A percentile compares a stretch with the other conserved stretches of the same genome.
Evolutionary conservation across 2,329 filamentous ascomycete species (phyloP).

Genomic region (Pseudogymnoascus sp.): DNA sequence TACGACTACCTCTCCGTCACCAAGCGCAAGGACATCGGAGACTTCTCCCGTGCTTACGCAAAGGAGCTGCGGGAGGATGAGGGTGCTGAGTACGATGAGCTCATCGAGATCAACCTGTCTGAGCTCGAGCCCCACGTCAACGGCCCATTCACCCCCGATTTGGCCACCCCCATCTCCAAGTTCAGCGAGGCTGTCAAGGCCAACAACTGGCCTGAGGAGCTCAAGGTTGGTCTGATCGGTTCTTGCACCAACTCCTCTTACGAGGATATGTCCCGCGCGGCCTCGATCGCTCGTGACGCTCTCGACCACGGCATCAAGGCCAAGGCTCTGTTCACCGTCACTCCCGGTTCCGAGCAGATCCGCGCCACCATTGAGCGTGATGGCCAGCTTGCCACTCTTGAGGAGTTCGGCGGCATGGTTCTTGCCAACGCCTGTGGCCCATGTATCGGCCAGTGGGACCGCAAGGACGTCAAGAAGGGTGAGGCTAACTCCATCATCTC

Average conservation of each 20-base stretch:
- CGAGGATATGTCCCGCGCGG: conserved; percentile 88
- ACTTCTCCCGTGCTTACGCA: conserved; percentile 78
- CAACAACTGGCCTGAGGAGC: conserved; percentile 92
- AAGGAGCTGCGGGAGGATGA: conserved; percentile 80
- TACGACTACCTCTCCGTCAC: conserved; percentile 91
- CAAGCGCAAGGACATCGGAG: conserved; percentile 82
- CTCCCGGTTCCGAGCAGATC: conserved; percentile 94
- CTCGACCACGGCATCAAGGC: conserved; percentile 88
- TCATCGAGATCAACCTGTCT: conserved; percentile 91
- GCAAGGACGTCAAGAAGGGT: conserved; percentile 88
- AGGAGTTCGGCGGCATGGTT: conserved; percentile 91
- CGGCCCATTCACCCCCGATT: conserved; percentile 95
- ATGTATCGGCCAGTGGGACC: conserved; percentile 94
- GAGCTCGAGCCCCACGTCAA: conserved; percentile 98
- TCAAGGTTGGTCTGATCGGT: conserved; percentile 94
- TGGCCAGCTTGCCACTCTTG: conserved; percentile 86
- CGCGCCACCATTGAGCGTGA: conserved; percentile 84
- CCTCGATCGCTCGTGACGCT: conserved; percentile 85
- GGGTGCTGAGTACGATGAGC: conserved; percentile 88
- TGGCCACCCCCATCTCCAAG: conserved; percentile 95
- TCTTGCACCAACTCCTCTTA: conserved; percentile 91
- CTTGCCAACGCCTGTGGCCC: conserved; percentile 92
- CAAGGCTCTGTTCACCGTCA: conserved; percentile 89
- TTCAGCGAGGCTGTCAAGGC: conserved; percentile 90
- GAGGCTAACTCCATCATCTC: conserved; percentile 94